Evolutionary conservation across 208 protist genomes (phyloP), one percentile per base, ranked within the genome.

Genomic region (Trypanosoma theileri): DNA sequence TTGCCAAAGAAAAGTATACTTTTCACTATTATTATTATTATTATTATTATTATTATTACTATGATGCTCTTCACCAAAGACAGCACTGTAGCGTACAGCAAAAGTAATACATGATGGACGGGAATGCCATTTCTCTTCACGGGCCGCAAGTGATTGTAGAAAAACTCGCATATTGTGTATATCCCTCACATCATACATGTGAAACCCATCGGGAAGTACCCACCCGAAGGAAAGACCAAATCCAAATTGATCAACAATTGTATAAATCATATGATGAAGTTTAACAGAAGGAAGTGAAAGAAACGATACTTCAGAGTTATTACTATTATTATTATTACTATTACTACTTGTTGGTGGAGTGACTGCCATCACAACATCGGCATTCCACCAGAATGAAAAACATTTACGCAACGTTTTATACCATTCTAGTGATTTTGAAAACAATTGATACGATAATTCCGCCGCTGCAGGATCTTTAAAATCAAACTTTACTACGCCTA

Each of bases 311-410:
- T 4, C 31, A 60, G 41, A 12, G 12, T 4, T 44, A 48, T n/a
- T 6, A 19, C 10, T n/a, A 19, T 21, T 12, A 17, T n/a, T 19
- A 17, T 9, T 41, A 24, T 41, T 56, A 24, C 21, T 45, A 48
- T 35, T 26, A 57, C 17, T 24, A 14, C 28, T 48, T 7, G 6
- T 6, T 35, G 28, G 28, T 6, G 28, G 6, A 35, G 1, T 35
- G 6, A 6, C 28, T 8, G 50, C 50, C 17, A 41, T 14, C 10
- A 82, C 61, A 42, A 83, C 73, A 50, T 86, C 81, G 0, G 81
- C 81, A 54, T 81, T 83, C 73, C 77, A 86, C 81, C 81, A 86
- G 51, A 86, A 70, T 44, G 59, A 54, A 48, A 83, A 64, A 42
- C 70, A 59, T 1, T 4, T 31, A n/a, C 50, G 51, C 10, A 69